Evolutionary conservation across 441 rosid genomes (phyloP), one percentile per base, ranked within the genome.

Genomic region (Syzygium syzygioides): DNA sequence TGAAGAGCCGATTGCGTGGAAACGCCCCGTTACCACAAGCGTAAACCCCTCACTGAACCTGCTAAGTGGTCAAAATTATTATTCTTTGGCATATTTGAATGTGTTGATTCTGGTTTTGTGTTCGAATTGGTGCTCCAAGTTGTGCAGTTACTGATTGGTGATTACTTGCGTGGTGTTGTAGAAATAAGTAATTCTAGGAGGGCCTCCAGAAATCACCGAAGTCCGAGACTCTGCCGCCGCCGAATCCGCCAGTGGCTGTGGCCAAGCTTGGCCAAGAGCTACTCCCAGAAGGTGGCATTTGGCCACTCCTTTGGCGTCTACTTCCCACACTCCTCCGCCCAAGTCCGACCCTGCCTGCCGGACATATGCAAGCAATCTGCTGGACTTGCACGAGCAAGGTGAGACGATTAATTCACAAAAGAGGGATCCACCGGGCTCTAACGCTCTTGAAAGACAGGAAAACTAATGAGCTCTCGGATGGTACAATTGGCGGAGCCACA

Each of bases 131-230:
- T 56, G 28, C 60, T 56, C 60, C 60, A 56, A 23, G 28, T 9
- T 1, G 20, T 66, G 2, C 76, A 32, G 79, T 68, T 68, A 19
- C 9, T 55, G 52, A 64, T 87, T 85, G 45, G 64, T 34, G 71
- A 28, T n/a, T 53, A 4, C 66, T 34, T 26, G 41, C 5, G 26
- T n/a, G 14, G n/a, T 55, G 71, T 54, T 89, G 83, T 91, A 97
- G 99, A 89, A 98, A 95, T 93, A 88, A 91, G 56, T 96, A 98
- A 7, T 89, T 88, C 96, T 1, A 96, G 95, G 89, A 96, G 97
- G 57, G 93, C 94, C 59, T 55, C 59, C 59, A 55, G 60, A 56
- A 9, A 56, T 56, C 2, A 5, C 60, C 13, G 5, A 52, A 52
- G 7, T 4, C 54, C 2, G 26, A 7, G 59, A 55, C 59, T 55